Evolutionary conservation across 1,139 yeast genomes (phyloP), one percentile per base, ranked within the genome.

Genomic region (Candida buenavistaensis): DNA sequence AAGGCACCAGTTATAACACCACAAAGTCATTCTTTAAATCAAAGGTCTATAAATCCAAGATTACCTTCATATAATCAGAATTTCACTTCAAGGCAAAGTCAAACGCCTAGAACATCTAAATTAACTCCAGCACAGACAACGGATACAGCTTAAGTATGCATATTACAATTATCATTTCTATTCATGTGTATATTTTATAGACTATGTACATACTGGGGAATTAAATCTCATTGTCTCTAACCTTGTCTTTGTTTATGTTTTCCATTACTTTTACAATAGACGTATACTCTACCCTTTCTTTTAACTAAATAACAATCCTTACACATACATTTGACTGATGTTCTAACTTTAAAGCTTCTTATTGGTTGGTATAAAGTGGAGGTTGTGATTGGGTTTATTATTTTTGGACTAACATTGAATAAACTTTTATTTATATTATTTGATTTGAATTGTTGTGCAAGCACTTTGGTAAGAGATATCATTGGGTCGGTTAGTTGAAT

Each of bases 221-320:
- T n/a, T n/a, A n/a, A n/a, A n/a, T n/a, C n/a, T n/a, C n/a, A n/a
- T n/a, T n/a, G 21, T 13, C 11, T 27, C 60, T 62, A 90, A 47
- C 96, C 96, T 64, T 90, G 97, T 64, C 97, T 87, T 63, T 92
- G 98, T 66, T 92, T 92, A 64, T 92, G 98, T 63, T 88, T 88
- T 44, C 90, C 89, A 59, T 89, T 88, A 30, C 92, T 71, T 59
- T 90, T 90, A 70, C 97, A 92, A 58, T 86, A 84, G 26, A 90
- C 96, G 49, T 86, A 89, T 15, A 89, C 94, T 54, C 95, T 74
- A 23, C 97, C 97, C 64, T 89, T 90, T 64, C 97, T 81, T 64
- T 94, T 83, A 11, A 92, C 96, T 64, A 87, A 75, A 57, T 89
- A 90, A 59, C 98, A 92, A 56, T 88, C 94, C 35, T 82, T 74